Evolutionary conservation across 495 filamentous ascomycete species (phyloP), one percentile per base, ranked within the genome.

Genomic region (Patellaria atrata): DNA sequence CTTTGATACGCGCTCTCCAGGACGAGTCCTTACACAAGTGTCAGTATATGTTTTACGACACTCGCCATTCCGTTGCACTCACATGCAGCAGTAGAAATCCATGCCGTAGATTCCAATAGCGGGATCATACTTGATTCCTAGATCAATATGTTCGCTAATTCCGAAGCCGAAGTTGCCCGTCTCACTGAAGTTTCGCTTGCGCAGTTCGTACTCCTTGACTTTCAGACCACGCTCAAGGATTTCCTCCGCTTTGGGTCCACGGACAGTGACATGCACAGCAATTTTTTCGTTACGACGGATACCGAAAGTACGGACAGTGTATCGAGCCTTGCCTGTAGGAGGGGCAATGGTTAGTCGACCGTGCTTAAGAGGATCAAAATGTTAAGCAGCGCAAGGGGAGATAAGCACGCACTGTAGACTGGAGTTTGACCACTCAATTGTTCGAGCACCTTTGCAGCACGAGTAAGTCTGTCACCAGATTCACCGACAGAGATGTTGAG

Each of bases 21-120:
- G 91, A 52, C 91, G 84, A 70, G 83, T 79, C 75, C 75, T 80
- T 38, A 15, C 27, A 42, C 58, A 42, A 62, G 48, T 55, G 33
- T 22, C 10, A 35, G 9, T 5, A 15, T 13, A 13, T 21, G 14
- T 26, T 17, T 24, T 14, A 17, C 27, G 21, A 1, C 6, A 8
- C 13, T 7, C 25, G 10, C 14, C 9, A 11, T 20, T n/a, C 3
- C 26, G 12, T 15, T 16, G 28, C 44, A 52, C 73, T 67, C 53
- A 78, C 91, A 99, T 99, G 82, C 87, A 94, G 80, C 77, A 83
- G 79, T 94, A 99, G 75, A 99, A 99, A 72, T 99, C 91, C 91
- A 99, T 99, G 65, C 91, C 91, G 73, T 99, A 99, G 67, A 99
- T 96, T 73, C 87, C 87, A 52, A 96, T 96, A 38, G 73, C 82